Evolutionary conservation across 148 eudicot genomes (phyloP), one percentile per base, ranked within the genome.

Genomic region (Silene latifolia): DNA sequence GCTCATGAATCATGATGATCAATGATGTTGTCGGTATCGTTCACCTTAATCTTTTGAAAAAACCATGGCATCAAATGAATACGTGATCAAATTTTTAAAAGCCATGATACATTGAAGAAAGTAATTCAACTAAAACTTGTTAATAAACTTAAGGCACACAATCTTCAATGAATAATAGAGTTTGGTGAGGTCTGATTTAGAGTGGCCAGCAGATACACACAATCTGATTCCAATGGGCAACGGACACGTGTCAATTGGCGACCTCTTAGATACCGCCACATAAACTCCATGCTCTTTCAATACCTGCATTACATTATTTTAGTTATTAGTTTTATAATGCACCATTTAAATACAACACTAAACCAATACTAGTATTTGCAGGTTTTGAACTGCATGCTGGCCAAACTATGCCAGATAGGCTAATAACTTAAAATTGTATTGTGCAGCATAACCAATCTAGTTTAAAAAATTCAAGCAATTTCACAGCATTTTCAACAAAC

Each of bases 181-280:
- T 86, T 83, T 83, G 39, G 42, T 67, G 72, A 92, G 73, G 85
- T 95, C 98, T 63, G 88, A 78, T 74, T 95, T 84, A 5, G 96
- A 84, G 79, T 95, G 98, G 23, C 82, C 93, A 69, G 97, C 93
- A 5, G 98, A 95, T 65, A 92, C 89, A 60, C 84, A 90, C 69
- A 92, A 70, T 83, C 85, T 89, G 56, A 95, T 83, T 51, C 96
- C 97, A 24, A 83, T 77, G 15, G 97, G 96, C 42, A 95, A 71
- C 47, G 76, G 87, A 71, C 97, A 95, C 72, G 83, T 95, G 81
- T 95, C 98, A n/a, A 90, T 84, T 7, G 82, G 81, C 2, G 98
- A 92, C 79, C 90, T 82, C 83, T 85, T 95, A 5, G 97, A 86
- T 77, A 85, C 82, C 42, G 83, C 89, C 39, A 89, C 85, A 35